Conservation (phyloP, 306 rosid species). For the Aeschynomene evenia region DNA sequence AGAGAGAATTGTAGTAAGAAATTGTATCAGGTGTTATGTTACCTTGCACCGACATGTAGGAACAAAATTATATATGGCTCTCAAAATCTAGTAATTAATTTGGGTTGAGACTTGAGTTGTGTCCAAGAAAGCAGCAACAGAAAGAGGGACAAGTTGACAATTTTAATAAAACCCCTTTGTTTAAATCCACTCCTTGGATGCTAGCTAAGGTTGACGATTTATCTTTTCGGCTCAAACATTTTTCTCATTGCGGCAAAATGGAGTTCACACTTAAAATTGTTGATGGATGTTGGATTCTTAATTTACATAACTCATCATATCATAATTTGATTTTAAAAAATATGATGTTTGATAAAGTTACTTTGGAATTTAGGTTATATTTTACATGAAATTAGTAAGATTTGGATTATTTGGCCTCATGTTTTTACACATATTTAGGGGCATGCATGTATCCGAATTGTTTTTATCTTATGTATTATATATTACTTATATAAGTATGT, state of each 20-base stretch:
- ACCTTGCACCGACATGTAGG: conserved; percentile 14
- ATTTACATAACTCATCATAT: too few species aligned
- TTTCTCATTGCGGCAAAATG: neutral
- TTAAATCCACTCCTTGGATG: neutral
- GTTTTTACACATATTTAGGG: too few species aligned
- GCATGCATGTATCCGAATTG: too few species aligned
- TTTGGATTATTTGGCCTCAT: too few species aligned
- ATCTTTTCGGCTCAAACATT: conserved; percentile 16
- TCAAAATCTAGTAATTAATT: neutral
- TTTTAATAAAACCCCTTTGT: neutral
- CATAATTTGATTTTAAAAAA: too few species aligned
- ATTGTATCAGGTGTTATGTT: neutral
- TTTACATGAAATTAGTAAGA: too few species aligned
- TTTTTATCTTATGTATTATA: too few species aligned
- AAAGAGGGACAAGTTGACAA: conserved; percentile 19
- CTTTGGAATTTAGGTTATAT: too few species aligned
- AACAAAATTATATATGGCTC: neutral
- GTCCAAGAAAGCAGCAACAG: conserved; percentile 43
- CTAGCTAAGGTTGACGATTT: neutral
- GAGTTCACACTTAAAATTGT: neutral
- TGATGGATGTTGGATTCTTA: too few species aligned
- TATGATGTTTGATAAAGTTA: too few species aligned
- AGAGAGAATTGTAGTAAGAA: neutral
- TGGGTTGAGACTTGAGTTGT: neutral
- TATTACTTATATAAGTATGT: too few species aligned